Conservation (phyloP, 176 grass and related monocot genomes). For the Pontederia crassipes region DNA sequence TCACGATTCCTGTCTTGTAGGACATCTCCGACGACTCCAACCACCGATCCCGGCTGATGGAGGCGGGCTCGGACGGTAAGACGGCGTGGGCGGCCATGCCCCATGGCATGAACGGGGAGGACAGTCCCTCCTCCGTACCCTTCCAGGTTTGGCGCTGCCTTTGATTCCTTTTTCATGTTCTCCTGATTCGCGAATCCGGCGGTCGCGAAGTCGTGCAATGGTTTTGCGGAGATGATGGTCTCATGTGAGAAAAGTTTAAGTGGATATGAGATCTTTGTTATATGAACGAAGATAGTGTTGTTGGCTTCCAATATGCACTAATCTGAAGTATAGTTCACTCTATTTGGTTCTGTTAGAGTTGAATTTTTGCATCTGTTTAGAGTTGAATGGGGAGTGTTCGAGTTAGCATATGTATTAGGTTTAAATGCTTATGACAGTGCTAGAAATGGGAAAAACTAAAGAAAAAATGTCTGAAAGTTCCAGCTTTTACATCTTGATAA, state of each 20-base stretch:
- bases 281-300: not conserved
- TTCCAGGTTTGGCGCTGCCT: conserved; percentile 32
- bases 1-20: not conserved
- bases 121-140: conserved; percentile 32
- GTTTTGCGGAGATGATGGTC: not conserved
- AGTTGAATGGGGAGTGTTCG: too few species aligned
- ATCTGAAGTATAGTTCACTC: not conserved
- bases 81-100: conserved; percentile 49
- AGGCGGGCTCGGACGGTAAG: not conserved
- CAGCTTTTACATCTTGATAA: too few species aligned
- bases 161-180: conserved; percentile 1
- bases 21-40: conserved; percentile 26
- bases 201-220: not conserved
- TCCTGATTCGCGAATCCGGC: not conserved
- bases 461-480: too few species aligned
- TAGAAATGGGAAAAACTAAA: too few species aligned
- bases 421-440: too few species aligned
- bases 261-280: not conserved
- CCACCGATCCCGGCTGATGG: conserved; percentile 27
- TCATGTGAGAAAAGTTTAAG: not conserved
- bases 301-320: not conserved
- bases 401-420: too few species aligned
- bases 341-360: not conserved
- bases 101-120: conserved; percentile 53
- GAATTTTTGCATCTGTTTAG: too few species aligned